Evolutionary conservation across 208 protist species (phyloP).

Genomic region (Trypanosoma avium): DNA sequence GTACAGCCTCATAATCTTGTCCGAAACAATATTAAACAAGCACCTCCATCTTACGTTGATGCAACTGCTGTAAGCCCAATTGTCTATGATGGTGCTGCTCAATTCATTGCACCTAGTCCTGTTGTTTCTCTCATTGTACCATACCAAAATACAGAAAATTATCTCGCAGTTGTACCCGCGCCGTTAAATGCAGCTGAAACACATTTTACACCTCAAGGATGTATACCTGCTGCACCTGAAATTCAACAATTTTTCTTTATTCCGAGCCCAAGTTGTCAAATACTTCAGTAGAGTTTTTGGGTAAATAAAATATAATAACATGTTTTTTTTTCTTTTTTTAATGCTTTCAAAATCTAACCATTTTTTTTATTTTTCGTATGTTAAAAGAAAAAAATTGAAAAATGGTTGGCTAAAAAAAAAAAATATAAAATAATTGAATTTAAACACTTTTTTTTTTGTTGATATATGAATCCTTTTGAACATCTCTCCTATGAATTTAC

Average conservation of each 20-base stretch:
- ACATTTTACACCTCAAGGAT: conserved; percentile 5
- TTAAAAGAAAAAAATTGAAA: too few species aligned
- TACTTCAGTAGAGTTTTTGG: conserved; percentile 1
- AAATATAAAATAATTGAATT: too few species aligned
- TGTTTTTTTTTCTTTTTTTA: neutral
- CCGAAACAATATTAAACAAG: neutral
- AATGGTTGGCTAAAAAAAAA: too few species aligned
- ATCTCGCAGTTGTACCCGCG: neutral
- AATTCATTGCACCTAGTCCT: conserved; percentile 4
- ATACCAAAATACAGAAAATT: conserved; percentile 15
- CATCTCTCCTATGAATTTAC: too few species aligned
- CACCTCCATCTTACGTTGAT: conserved; percentile 1
- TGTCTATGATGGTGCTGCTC: conserved; percentile 8
- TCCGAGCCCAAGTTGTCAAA: neutral
- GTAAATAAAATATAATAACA: neutral
- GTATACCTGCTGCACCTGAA: neutral
- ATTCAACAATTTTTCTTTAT: conserved; percentile 2
- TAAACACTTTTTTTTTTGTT: too few species aligned
- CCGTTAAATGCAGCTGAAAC: conserved; percentile 1
- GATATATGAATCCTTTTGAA: too few species aligned
- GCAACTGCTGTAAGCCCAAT: conserved; percentile 6
- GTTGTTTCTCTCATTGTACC: conserved; percentile 14
- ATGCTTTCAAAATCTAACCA: too few species aligned
- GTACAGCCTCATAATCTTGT: neutral
- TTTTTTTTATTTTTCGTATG: too few species aligned